A percentile compares a stretch with the other conserved stretches of the same genome.
Evolutionary conservation across 306 rosid genomes (phyloP).

Genomic region (Cicer chorassanicum): DNA sequence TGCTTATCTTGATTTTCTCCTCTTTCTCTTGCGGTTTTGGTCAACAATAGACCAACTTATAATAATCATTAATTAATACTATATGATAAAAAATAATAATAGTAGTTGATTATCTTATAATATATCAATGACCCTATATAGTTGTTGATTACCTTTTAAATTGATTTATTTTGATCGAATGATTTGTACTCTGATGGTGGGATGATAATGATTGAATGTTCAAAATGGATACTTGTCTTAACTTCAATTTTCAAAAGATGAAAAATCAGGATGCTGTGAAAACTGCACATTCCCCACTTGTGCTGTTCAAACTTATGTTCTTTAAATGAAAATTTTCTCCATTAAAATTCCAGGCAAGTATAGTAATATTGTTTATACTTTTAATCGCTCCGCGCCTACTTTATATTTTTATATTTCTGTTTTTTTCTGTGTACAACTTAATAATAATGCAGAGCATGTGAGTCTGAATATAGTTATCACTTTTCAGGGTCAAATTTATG

Average conservation of each 20-base stretch:
- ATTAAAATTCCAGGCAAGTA: slow-evolving; percentile 78
- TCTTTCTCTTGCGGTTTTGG: neutral
- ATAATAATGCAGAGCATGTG: neutral
- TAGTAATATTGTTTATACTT: neutral
- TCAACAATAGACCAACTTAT: slow-evolving; percentile 1
- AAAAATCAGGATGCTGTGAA: slow-evolving; percentile 76
- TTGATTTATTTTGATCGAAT: slow-evolving; percentile 44
- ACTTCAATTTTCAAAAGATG: slow-evolving; percentile 72
- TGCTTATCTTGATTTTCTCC: neutral
- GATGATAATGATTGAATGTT: slow-evolving; percentile 81
- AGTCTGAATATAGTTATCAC: neutral
- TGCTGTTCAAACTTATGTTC: slow-evolving; percentile 82
- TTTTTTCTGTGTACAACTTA: neutral
- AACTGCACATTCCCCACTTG: slow-evolving; percentile 84
- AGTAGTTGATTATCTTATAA: slow-evolving; percentile 2
- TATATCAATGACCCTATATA: neutral
- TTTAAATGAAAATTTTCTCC: slow-evolving; percentile 80
- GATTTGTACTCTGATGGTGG: slow-evolving; percentile 73
- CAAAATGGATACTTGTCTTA: slow-evolving; percentile 71
- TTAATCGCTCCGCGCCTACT: neutral
- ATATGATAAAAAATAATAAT: neutral
- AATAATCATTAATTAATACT: neutral
- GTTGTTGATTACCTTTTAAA: neutral
- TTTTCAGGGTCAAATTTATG: neutral
- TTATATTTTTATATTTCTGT: neutral